Evolutionary conservation across 148 eudicot genomes (phyloP), one percentile per base, ranked within the genome.

Genomic region (Arctostaphylos glauca): DNA sequence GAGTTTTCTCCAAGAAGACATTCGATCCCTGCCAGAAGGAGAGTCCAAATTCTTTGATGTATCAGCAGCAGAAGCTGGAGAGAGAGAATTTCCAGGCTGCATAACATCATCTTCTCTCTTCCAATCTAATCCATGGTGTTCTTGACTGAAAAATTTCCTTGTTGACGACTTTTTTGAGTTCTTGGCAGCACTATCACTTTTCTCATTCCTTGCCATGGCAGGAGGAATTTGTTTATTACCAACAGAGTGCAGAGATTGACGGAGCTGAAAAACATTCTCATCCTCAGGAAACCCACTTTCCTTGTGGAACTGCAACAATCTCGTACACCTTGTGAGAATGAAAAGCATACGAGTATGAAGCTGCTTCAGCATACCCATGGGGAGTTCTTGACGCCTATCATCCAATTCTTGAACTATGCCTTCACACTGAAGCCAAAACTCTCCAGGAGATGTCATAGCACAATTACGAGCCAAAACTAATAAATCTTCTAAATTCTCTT

Each of bases 271-370:
- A 52, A 91, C 89, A 84, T 84, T 89, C 67, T 90, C 98, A 83
- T 94, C 97, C 89, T 93, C 98, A 2, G 97, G 95, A 86, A 92
- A 91, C 54, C 92, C 94, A 89, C 95, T 97, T 93, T 97, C 99
- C 88, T 97, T 97, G 90, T 97, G 99, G 88, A 94, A 97, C 82
- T 97, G 99, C 87, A 97, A 81, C 93, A 97, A 86, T 79, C 99
- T 89, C 2, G 99, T 97, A 86, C 99, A 97, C 84, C 99, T 90
- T 15, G 99, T 97, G 76, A 97, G 95, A 84, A 97, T 97, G 81
- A 97, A 97, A 77, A 97, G 99, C 98, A 97, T 97, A 43, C 99
- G 94, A 49, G 98, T 97, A 86, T 94, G 98, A 78, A 97, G 98
- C 92, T 97, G 97, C 91, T 94, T 97, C 83, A 97, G 84, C 52